These are phyloP conservation scores for Tagetes erecta DNA, from an alignment of 129 eudicot species.

Conservation along the genomic window DNA sequence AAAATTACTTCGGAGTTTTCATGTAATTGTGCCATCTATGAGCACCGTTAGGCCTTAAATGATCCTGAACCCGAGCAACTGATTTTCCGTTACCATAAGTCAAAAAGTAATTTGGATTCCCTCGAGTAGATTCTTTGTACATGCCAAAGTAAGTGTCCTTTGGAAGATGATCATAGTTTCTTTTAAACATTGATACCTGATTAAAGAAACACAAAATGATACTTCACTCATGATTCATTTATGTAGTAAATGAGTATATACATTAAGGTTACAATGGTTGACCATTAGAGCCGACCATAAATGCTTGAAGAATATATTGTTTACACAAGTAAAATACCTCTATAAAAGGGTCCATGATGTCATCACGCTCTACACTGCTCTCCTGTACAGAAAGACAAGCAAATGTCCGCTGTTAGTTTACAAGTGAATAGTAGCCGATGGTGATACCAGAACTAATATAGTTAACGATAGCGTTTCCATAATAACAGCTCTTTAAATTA, in stretches of 20 bases:
- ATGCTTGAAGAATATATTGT: background rate
- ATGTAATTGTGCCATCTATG: conserved; percentile 98
- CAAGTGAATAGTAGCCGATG: background rate
- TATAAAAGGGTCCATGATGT: conserved; percentile 78
- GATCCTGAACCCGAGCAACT: conserved; percentile 90
- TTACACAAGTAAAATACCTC: conserved; percentile 51
- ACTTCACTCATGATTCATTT: background rate
- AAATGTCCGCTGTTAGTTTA: conserved; percentile 17
- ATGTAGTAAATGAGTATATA: background rate
- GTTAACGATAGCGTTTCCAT: background rate
- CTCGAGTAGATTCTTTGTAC: conserved; percentile 93
- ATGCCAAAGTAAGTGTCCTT: conserved; percentile 84
- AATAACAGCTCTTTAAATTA: background rate
- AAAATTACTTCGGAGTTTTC: conserved; percentile 81
- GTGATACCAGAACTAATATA: background rate
- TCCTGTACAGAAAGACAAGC: conserved; percentile 55
- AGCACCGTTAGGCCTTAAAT: conserved; percentile 95
- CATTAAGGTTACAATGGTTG: background rate
- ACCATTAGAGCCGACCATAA: background rate
- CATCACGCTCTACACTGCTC: conserved; percentile 90
- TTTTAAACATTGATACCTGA: conserved; percentile 92
- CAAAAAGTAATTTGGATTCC: conserved; percentile 90
- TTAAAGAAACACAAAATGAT: background rate
- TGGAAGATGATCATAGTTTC: conserved; percentile 88
- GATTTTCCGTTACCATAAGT: conserved; percentile 97